Conservation (phyloP, 2,329 filamentous ascomycete species). For the Aaosphaeria arxii region DNA sequence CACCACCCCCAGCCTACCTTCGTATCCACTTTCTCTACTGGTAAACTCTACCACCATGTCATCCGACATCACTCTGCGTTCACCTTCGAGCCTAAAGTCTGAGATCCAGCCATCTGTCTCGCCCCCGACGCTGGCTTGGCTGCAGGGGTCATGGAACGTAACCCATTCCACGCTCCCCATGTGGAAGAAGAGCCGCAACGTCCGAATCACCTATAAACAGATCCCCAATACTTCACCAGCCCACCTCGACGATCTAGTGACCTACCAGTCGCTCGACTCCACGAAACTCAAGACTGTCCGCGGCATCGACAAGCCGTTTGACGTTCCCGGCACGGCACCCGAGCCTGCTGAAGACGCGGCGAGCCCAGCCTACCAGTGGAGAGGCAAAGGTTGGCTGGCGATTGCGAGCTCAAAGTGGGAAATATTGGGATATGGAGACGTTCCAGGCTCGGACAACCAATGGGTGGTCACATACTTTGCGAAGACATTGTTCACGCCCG, state of each 20-base stretch:
- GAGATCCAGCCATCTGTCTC: slow-evolving; percentile 12
- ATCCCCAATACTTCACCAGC: slow-evolving; percentile 19
- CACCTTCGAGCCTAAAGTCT: slow-evolving; percentile 20
- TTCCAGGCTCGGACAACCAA: slow-evolving; percentile 43
- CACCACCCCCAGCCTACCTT: too few relatives aligned
- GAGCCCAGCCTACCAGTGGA: slow-evolving; percentile 57
- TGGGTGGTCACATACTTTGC: slow-evolving; percentile 87
- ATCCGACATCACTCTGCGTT: slow-evolving; percentile 18
- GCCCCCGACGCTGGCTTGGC: slow-evolving; percentile 37
- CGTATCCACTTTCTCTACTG: too few relatives aligned
- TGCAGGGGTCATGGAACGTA: slow-evolving; percentile 34
- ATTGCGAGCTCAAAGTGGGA: slow-evolving; percentile 79
- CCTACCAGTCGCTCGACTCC: slow-evolving; percentile 58
- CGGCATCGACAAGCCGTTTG: slow-evolving; percentile 60
- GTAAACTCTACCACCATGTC: not conserved
- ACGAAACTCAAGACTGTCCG: slow-evolving; percentile 58
- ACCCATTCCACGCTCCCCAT: slow-evolving; percentile 51
- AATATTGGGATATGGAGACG: slow-evolving; percentile 70
- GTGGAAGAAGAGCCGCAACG: slow-evolving; percentile 79
- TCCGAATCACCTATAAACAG: slow-evolving; percentile 71
- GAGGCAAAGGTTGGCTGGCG: slow-evolving; percentile 70
- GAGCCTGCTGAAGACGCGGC: slow-evolving; percentile 48
- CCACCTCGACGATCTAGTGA: slow-evolving; percentile 68
- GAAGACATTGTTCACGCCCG: slow-evolving; percentile 77
- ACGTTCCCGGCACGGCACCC: slow-evolving; percentile 11